Evolutionary conservation across 2,329 filamentous ascomycete genomes (phyloP).

Genomic region (Cytospora leucostoma): DNA sequence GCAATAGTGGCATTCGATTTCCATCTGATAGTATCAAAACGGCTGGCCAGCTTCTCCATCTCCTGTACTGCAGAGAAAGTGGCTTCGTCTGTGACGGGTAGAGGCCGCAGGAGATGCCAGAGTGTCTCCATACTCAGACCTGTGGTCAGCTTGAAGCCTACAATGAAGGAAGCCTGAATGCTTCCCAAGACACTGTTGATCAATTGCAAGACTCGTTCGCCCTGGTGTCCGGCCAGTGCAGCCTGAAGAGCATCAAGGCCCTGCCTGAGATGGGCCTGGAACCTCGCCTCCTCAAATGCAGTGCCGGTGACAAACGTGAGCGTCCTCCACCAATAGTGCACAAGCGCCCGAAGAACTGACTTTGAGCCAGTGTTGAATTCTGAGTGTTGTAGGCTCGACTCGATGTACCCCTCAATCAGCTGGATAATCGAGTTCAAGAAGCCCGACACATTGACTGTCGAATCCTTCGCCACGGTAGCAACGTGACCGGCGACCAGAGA

Average conservation of each 20-base stretch:
- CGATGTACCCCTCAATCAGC: constrained; percentile 47
- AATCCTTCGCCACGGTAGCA: constrained; percentile 60
- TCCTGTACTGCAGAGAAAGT: constrained; percentile 50
- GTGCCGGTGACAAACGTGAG: constrained; percentile 47
- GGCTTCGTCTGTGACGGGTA: constrained; percentile 50
- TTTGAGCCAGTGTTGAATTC: constrained; percentile 37
- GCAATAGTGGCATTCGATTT: constrained; percentile 53
- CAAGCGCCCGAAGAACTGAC: constrained; percentile 41
- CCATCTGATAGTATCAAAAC: constrained; percentile 65
- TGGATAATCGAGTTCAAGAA: constrained; percentile 52
- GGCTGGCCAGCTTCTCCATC: constrained; percentile 57
- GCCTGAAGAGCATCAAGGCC: constrained; percentile 47
- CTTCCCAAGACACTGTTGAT: constrained; percentile 42
- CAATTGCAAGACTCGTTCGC: constrained; percentile 41
- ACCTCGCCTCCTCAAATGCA: constrained; percentile 62
- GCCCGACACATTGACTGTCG: constrained; percentile 54
- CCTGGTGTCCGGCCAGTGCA: constrained; percentile 33
- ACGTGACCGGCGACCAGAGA: constrained; percentile 58
- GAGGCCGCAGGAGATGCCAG: constrained; percentile 73
- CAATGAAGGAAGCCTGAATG: constrained; percentile 61
- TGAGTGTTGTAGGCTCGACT: constrained; percentile 25
- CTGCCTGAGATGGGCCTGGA: constrained; percentile 63
- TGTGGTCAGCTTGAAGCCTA: constrained; percentile 71
- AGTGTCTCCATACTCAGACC: constrained; percentile 79
- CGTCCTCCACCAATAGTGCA: constrained; percentile 59